Base-by-base conservation (phyloP, 2,329 filamentous ascomycete species). In the Fusarium kyushuense region DNA sequence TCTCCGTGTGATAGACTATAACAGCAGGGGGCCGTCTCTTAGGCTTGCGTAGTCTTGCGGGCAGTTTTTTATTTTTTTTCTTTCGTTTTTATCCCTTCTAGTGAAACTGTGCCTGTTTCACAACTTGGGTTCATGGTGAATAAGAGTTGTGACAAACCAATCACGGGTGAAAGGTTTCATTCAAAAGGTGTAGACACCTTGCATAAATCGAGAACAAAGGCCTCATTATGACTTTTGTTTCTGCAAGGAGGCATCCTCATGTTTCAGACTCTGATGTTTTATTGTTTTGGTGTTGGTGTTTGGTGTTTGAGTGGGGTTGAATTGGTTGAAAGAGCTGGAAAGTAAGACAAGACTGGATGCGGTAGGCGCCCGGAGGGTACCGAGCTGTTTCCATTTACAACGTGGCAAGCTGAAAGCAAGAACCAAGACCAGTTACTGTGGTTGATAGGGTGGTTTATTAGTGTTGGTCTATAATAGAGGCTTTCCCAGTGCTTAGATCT, bases 81-180 rank as follows among this genome's bases (percentile, higher is more conserved):
- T n/a, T 58, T 58, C 17, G 29, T 45, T 54, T 53, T 70, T 32
- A 27, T 43, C 19, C 38, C 33, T 16, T 73, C 17, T 72, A 29
- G 57, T 73, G 71, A 73, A 73, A 73, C 71, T 38, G 52, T 54
- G 36, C 52, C 43, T 49, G 71, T 73, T 73, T 73, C 71, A 74
- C 21, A 55, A 43, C 35, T 48, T 65, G 54, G 40, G 42, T 61
- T 53, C 38, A 53, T 27, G 46, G 40, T 59, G 46, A 55, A 61
- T 52, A 27, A 17, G 33, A 32, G 41, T 41, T 40, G 27, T 40
- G 25, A 27, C 30, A 62, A 46, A 36, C 66, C 66, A 69, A 69
- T 69, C 62, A 69, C 35, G 38, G 41, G 51, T 14, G 29, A 55
- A 47, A 41, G 14, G 41, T 35, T 54, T 29, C 57, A 58, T 59